Base-by-base conservation (phyloP, 106 monocot genomes). In the Acorus gramineus region DNA sequence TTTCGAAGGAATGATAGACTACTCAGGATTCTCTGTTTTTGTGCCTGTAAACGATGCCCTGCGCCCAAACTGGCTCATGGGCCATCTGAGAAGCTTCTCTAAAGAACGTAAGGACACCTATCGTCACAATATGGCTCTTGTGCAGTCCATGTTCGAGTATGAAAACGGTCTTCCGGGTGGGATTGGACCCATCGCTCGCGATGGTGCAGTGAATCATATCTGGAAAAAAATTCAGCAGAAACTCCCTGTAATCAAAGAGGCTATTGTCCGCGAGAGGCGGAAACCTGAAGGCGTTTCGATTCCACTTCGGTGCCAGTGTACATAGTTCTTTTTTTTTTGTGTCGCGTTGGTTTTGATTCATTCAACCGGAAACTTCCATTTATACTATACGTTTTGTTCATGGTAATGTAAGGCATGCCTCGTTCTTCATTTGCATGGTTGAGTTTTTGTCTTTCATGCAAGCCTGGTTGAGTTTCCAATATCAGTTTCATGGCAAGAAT, bases 1-100 rank as follows among this genome's bases (percentile, higher is more conserved):
- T 10, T 99, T 99, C 53, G 92, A 99, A 72, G 98, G 98, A 48
- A 81, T 84, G 67, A n/a, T 92, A 4, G 91, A 99, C 69, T 99
- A 92, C 73, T 68, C 83, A 8, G 70, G 81, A 2, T 88, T 99
- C 60, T 70, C 85, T 0, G 51, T 99, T 60, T 99, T 86, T 52
- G 79, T 92, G 1, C 82, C 92, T 0, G 88, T 81, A 14, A 57
- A 61, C 42, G 55, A 85, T 59, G 92, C 98, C 6, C 63, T 92
- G 76, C 77, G 76, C 48, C 80, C 78, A 46, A 69, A 73, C 8
- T 89, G 85, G 87, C 77, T 99, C 2, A 84, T 80, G 4, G 50
- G 62, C 10, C 51, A 84, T 56, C 61, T 99, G 53, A 85, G 79
- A 53, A 78, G 59, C 3, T 68, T 99, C 7, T 67, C 98, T 0